Conservation (phyloP, 2,329 filamentous ascomycete species). For the Calcarisporium arbuscula region DNA sequence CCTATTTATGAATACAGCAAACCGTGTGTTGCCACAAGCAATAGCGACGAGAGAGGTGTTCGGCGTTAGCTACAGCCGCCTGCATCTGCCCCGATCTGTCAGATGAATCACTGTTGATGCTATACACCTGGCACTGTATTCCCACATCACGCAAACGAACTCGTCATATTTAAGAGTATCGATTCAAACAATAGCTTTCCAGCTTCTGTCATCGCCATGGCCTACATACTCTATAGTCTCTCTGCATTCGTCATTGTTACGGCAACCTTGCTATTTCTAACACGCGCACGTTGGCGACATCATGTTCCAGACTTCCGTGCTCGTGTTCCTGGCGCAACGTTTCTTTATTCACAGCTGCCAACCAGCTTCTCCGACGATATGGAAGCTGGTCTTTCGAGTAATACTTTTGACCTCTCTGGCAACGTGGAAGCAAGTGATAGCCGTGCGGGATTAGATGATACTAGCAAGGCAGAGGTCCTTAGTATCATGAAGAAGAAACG, state of each 20-base stretch:
- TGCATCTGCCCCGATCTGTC: too few relatives aligned
- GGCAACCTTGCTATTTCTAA: conserved; percentile 74
- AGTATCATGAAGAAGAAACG: conserved; percentile 83
- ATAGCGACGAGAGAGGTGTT: too few relatives aligned
- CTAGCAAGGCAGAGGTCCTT: conserved; percentile 74
- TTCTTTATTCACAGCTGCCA: conserved; percentile 73
- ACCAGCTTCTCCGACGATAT: conserved; percentile 75
- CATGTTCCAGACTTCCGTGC: conserved; percentile 59
- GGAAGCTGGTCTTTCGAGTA: conserved; percentile 77
- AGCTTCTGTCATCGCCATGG: conserved; percentile 46
- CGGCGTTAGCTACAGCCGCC: too few relatives aligned
- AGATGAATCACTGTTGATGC: too few relatives aligned
- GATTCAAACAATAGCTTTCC: too few relatives aligned
- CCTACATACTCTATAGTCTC: conserved; percentile 73
- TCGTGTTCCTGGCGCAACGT: conserved; percentile 46
- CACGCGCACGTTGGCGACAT: conserved; percentile 70
- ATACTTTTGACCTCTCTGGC: conserved; percentile 72
- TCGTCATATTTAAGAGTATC: too few relatives aligned
- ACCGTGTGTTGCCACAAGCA: too few relatives aligned
- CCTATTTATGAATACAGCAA: too few relatives aligned
- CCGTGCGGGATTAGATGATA: conserved; percentile 73
- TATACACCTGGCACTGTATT: not conserved
- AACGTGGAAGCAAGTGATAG: conserved; percentile 78
- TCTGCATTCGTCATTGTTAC: conserved; percentile 64
- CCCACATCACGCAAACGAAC: too few relatives aligned